A percentile compares a stretch with the other conserved stretches of the same genome.
phyloP scores from a whole-genome alignment of 78 protist genomes.

The Tieghemostelium lacteum region DNA sequence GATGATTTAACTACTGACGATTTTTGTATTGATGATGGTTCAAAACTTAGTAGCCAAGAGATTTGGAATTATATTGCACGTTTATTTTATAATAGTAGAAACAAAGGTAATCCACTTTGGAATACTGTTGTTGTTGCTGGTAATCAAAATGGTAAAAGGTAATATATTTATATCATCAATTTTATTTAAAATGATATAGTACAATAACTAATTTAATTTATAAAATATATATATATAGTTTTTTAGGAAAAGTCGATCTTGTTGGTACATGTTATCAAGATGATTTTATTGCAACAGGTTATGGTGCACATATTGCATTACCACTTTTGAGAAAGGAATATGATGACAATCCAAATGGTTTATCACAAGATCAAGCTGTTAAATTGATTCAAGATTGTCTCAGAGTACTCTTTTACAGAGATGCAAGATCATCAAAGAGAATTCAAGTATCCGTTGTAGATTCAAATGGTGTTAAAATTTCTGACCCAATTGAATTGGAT shows the following conservation, averaged over 20 bases:
- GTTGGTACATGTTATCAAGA: constrained; percentile 87
- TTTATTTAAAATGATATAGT: not conserved
- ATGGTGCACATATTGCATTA: constrained; percentile 92
- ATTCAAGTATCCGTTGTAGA: constrained; percentile 68
- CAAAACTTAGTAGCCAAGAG: constrained; percentile 65
- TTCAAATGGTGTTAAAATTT: constrained; percentile 46
- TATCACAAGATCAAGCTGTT: constrained; percentile 82
- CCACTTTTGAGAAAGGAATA: constrained; percentile 85
- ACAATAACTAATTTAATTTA: too few relatives aligned
- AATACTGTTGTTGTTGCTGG: constrained; percentile 89
- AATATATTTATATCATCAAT: not conserved
- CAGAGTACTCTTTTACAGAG: constrained; percentile 94
- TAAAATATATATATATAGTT: not conserved
- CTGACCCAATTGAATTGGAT: constrained; percentile 73
- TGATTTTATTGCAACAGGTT: constrained; percentile 92
- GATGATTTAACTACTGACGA: constrained; percentile 75
- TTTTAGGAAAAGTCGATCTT: constrained; percentile 85
- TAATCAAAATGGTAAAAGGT: constrained; percentile 72
- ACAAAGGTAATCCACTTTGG: constrained; percentile 91
- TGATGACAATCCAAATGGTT: constrained; percentile 48
- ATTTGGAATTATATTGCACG: constrained; percentile 86
- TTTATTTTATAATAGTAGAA: constrained; percentile 90
- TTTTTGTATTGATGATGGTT: constrained; percentile 71
- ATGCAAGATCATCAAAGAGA: constrained; percentile 89
- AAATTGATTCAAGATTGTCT: constrained; percentile 82